Base-by-base conservation (phyloP, 805 yeast genomes). In the Candida patagonica region DNA sequence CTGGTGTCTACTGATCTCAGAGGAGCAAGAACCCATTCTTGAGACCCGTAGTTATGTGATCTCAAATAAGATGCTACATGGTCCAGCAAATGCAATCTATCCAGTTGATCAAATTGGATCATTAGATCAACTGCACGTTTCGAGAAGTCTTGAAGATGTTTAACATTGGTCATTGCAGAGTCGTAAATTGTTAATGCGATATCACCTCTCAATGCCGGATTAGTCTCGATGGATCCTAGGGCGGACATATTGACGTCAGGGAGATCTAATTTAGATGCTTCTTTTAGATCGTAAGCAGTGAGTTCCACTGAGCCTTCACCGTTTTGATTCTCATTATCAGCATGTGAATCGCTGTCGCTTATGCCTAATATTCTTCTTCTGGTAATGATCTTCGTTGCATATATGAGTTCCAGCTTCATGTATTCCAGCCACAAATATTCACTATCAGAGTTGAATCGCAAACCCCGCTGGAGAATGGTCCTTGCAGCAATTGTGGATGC, bases 401-500 rank as follows among this genome's bases (percentile, higher is more conserved):
- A 89, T 19, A 82, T 74, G 51, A 89, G 70, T 62, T 94, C 99
- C 50, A 92, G 80, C 50, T 84, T 86, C 35, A 84, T 77, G 60
- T 92, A 92, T 47, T 81, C 83, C 26, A 77, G 60, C 96, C 97
- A 89, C 44, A 92, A 67, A 42, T 70, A 73, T 13, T 67, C 59
- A 6, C 79, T 73, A 37, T 83, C 88, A 2, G 80, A 71, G 55
- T 89, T 89, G 59, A 92, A 82, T 58, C 94, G 71, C 30, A 92
- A 67, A 24, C 81, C 94, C 49, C 82, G 75, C 60, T 88, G 96
- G 59, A 87, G 77, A 20, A 92, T 69, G 7, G 76, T 75, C 59
- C 99, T 73, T 17, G 96, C 88, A 34, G 94, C 88, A 55, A 80
- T 78, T 33, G 94, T 84, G 51, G 87, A 82, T 30, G 89, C 83